These are phyloP conservation scores for Brassica carinata DNA, from an alignment of 345 rosid species.

Conservation along the genomic window DNA sequence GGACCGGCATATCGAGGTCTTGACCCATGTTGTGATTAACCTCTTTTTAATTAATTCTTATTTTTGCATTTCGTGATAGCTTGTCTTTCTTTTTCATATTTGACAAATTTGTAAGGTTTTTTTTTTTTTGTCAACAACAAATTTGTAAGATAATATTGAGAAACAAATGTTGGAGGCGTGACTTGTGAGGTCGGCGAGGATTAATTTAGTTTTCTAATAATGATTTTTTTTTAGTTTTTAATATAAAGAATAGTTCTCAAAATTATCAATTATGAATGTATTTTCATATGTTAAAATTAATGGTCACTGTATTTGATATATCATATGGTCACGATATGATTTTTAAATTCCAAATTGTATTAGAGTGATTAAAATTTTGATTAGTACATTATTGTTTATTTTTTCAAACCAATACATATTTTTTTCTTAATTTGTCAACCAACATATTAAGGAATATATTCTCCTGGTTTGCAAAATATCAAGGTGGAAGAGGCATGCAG, in stretches of 20 bases:
- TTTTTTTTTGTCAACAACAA: no score
- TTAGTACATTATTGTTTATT: not conserved
- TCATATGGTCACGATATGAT: not conserved
- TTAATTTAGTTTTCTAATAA: not conserved
- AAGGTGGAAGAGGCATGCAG: slow-evolving; percentile 11
- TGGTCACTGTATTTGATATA: not conserved
- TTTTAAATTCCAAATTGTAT: not conserved
- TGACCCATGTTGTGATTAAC: not conserved
- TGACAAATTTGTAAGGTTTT: not conserved
- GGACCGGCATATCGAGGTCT: not conserved
- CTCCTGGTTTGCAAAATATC: slow-evolving; percentile 8
- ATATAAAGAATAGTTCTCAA: not conserved
- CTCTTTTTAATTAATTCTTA: not conserved
- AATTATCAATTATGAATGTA: not conserved
- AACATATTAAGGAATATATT: not conserved
- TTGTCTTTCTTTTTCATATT: not conserved
- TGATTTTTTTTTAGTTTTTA: not conserved
- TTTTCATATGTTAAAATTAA: not conserved
- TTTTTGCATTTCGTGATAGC: not conserved
- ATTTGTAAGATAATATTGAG: not conserved
- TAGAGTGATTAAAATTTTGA: not conserved
- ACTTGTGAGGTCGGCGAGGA: not conserved
- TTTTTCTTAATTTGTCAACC: not conserved
- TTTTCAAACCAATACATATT: not conserved
- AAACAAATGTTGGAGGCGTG: not conserved